Base-by-base conservation (phyloP, 495 filamentous ascomycete genomes). In the Penicillium dipodomyicola region DNA sequence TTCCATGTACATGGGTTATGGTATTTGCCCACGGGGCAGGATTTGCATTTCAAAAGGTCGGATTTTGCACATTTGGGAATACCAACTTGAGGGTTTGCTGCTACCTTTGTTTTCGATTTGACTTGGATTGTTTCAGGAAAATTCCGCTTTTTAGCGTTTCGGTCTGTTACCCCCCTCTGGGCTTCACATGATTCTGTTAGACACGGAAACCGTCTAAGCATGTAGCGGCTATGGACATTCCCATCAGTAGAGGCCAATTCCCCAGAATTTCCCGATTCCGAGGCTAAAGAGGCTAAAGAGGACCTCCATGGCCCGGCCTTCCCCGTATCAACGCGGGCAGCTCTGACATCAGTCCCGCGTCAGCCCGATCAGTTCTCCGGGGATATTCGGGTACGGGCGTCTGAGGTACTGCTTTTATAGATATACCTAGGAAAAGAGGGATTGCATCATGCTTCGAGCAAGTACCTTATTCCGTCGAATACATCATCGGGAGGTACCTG, bases 341-440 rank as follows among this genome's bases (percentile, higher is more conserved):
- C 56, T 67, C 61, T 79, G 72, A 75, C 72, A 75, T 79, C 73
- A 76, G 72, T 75, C 71, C 76, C 76, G 76, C 72, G 74, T 73
- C 71, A 76, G 73, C 71, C 76, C 73, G 74, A 75, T 65, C 39
- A 63, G 58, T 65, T 66, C 65, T 69, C 70, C 72, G 72, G 67
- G 63, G 58, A 58, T 64, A 52, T 33, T 63, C 52, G 50, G 37
- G 25, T 43, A 67, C 61, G n/a, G 58, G 2, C 2, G 2, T 4
- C 1, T 1, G 2, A 58, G 14, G 64, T 67, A 62, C 47, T 29
- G 0, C 8, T 17, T 17, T 9, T 10, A 11, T 35, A 33, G 12
- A 47, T 23, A 29, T 63, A 67, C 63, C 22, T 63, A 1, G 5
- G 5, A 5, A 11, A 39, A 39, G 11, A 19, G 8, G 11, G 6